These are phyloP conservation scores for Plasmodium vivax DNA, from an alignment of 169 alveolate genomes.

Conservation along the genomic window DNA sequence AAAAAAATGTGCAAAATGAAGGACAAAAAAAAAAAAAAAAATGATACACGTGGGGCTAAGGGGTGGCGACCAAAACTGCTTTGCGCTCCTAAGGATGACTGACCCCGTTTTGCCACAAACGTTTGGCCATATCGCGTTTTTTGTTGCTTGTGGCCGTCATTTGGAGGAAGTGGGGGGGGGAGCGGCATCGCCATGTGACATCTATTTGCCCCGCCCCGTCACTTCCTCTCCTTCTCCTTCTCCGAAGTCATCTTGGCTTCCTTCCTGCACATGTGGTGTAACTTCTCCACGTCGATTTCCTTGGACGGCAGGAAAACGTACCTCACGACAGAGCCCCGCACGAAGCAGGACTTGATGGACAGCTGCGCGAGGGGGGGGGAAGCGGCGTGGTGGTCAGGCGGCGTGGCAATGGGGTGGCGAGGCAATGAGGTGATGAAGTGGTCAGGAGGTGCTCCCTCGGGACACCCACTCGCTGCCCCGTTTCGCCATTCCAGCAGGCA, in stretches of 20 bases:
- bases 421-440: background rate
- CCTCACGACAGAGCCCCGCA: conserved; percentile 96
- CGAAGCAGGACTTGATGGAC: conserved; percentile 93
- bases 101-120: background rate
- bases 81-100: background rate
- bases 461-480: background rate
- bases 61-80: background rate
- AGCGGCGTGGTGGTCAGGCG: background rate
- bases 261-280: conserved; percentile 92
- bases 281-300: conserved; percentile 91
- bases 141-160: background rate
- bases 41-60: background rate
- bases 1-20: background rate
- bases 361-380: conserved; percentile 59
- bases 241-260: conserved; percentile 81
- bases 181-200: background rate
- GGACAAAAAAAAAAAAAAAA: background rate
- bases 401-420: background rate
- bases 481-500: background rate
- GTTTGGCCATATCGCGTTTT: background rate
- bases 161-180: background rate
- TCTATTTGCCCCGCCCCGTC: background rate
- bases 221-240: conserved; percentile 73
- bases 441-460: background rate
- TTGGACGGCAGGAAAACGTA: conserved; percentile 92